Conservation (phyloP, 768 basidiomycete genomes). For the Agaricus blazei region DNA sequence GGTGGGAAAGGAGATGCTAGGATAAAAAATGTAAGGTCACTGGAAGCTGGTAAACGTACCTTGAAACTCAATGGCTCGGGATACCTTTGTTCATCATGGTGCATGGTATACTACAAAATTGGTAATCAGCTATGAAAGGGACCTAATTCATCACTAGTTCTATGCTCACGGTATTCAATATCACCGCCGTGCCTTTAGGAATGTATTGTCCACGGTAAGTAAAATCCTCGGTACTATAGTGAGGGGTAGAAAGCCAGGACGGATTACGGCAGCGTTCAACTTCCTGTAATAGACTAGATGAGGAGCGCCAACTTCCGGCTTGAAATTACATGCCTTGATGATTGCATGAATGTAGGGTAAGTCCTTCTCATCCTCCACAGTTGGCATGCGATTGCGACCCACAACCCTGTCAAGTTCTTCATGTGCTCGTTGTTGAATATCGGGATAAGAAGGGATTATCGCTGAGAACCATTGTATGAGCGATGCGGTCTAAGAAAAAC, state of each 20-base stretch:
- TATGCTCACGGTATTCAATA: constrained; percentile 31
- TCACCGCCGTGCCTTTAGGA: constrained; percentile 32
- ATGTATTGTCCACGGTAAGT: constrained; percentile 35
- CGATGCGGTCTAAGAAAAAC: constrained; percentile 24
- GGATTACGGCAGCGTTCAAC: constrained; percentile 32
- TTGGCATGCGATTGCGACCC: constrained; percentile 14
- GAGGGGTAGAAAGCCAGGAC: constrained; percentile 37
- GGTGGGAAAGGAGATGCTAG: not conserved
- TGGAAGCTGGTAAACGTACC: constrained; percentile 11
- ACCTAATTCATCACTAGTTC: not conserved
- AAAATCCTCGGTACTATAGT: constrained; percentile 33
- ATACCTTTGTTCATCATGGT: constrained; percentile 30
- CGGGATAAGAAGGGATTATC: constrained; percentile 16
- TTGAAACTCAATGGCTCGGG: constrained; percentile 33
- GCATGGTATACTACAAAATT: constrained; percentile 28
- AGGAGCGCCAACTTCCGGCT: not conserved
- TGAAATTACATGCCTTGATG: constrained; percentile 14
- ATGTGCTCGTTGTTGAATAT: constrained; percentile 15
- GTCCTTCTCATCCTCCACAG: constrained; percentile 13
- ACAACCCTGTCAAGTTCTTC: constrained; percentile 21
- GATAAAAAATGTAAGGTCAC: not conserved
- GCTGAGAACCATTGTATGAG: constrained; percentile 35
- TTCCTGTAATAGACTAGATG: constrained; percentile 17
- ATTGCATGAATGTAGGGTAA: constrained; percentile 18
- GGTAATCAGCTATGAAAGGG: constrained; percentile 1